Evolutionary conservation across 352 stramenopile genomes (phyloP), one percentile per base, ranked within the genome.

Genomic region (Blastocystis sp.): DNA sequence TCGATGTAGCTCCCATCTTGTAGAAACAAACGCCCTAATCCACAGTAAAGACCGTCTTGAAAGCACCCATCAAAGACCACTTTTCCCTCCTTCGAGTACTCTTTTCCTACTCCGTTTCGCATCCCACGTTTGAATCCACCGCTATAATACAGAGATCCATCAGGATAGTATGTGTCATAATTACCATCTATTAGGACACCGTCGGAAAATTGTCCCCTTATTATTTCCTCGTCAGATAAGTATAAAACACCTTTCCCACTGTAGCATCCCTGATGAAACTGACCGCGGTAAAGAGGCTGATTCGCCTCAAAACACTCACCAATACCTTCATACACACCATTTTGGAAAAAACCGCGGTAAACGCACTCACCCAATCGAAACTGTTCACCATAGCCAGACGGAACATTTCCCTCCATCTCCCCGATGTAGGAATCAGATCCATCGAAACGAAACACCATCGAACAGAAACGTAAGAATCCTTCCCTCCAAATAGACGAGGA

Each of bases 261-360:
- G 39, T 43, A 64, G n/a, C 2, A 4, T 16, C 70, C 70, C 34
- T 63, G 47, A 43, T 64, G 41, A 41, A 66, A 81, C 24, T 43
- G 47, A 4, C 70, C 70, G 20, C 70, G 70, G 30, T 81, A 81
- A 75, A 75, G 37, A 24, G 45, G 24, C 37, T 75, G 37, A 9
- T 47, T 47, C 45, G 37, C 30, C 11, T 65, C 70, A n/a, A 81
- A n/a, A 16, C 54, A 24, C 45, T 41, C 70, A 16, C 70, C 70
- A n/a, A 81, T 20, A 24, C 70, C 70, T 9, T 81, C 47, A 41
- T 39, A 81, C 34, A 39, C 9, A 8, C 54, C 70, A 37, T 81
- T 65, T 26, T 81, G 30, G 30, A 54, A 81, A n/a, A 81, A 63
- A 4, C 70, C 70, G 26, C 70, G 70, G 43, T 81, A 81, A 5